Base-by-base conservation (phyloP, 176 grass and related monocot genomes). In the Oryza glaberrima region DNA sequence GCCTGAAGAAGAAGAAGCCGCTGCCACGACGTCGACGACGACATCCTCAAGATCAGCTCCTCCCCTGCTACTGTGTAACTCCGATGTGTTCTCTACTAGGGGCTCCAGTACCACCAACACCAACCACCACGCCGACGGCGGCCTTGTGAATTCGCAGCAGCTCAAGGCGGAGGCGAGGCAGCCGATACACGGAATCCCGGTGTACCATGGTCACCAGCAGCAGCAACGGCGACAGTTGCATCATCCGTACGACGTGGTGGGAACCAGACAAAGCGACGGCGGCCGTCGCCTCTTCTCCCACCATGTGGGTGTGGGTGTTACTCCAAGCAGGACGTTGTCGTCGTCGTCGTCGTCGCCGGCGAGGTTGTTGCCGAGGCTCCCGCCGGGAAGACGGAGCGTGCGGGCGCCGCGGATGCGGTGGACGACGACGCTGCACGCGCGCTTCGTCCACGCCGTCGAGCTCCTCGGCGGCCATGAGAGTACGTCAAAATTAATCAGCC, bases 341-440 rank as follows among this genome's bases (percentile, higher is more conserved):
- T 4, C 45, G 46, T 2, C 72, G 11, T 30, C 65, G 6, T 3
- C 72, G 46, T 0, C 46, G 13, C 9, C 49, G 74, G n/a, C 75
- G 44, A 70, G 23, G 48, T 78, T 60, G 48, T 25, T 78, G 75
- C 26, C 51, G 64, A 85, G 67, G 49, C 77, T 79, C 65, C 68
- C 68, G 15, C 68, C 80, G 17, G 51, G 45, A 10, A 71, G 70
- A 13, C 52, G 84, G 67, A 66, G 45, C 67, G 66, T 79, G 67
- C 69, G 84, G 32, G 84, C 76, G 9, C 84, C 84, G 5, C 60
- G 84, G 67, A 86, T 86, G 84, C 67, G 84, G 25, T 86, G 84
- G 84, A 86, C 84, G 67, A 79, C 84, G 75, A 79, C 76, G 38
- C 84, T 86, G 19, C 84, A 86, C 48, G 22, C 84, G 65, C 84